Evolutionary conservation across 371 early-diverging fungal genomes (phyloP).

Genomic region (Batrachochytrium dendrobatidis): DNA sequence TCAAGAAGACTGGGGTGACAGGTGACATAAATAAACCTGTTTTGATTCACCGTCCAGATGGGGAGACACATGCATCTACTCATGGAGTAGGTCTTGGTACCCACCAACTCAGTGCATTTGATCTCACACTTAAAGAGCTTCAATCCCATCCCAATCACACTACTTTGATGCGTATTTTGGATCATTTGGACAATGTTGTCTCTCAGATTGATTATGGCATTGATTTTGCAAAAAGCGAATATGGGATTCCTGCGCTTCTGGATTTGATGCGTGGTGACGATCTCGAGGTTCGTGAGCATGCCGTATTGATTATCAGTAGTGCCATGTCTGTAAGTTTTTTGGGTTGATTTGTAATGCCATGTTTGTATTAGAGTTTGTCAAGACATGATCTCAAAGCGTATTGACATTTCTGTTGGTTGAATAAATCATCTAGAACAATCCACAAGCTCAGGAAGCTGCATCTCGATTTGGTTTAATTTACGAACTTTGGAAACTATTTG

Average conservation of each 20-base stretch:
- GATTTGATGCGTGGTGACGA: neutral
- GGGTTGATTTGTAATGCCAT: too few relatives aligned
- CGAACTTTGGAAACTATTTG: neutral
- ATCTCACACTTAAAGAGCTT: neutral
- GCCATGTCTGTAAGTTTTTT: too few relatives aligned
- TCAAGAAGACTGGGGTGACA: too few relatives aligned
- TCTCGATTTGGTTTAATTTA: neutral
- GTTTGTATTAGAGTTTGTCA: too few relatives aligned
- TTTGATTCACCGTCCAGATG: too few relatives aligned
- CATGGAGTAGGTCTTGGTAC: neutral
- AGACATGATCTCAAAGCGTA: too few relatives aligned
- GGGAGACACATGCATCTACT: too few relatives aligned
- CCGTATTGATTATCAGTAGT: neutral
- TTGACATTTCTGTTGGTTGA: too few relatives aligned
- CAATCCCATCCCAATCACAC: neutral
- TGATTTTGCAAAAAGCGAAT: neutral
- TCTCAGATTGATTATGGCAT: neutral
- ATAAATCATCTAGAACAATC: slow-evolving; percentile 7
- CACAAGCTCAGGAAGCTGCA: neutral
- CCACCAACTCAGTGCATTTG: neutral
- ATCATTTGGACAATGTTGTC: slow-evolving; percentile 2
- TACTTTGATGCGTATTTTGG: neutral
- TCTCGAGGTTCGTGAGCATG: neutral
- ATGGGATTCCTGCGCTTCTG: neutral
- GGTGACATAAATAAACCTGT: too few relatives aligned